phyloP scores from a whole-genome alignment of 1,284 basidiomycete species.

The Malassezia obtusa region DNA sequence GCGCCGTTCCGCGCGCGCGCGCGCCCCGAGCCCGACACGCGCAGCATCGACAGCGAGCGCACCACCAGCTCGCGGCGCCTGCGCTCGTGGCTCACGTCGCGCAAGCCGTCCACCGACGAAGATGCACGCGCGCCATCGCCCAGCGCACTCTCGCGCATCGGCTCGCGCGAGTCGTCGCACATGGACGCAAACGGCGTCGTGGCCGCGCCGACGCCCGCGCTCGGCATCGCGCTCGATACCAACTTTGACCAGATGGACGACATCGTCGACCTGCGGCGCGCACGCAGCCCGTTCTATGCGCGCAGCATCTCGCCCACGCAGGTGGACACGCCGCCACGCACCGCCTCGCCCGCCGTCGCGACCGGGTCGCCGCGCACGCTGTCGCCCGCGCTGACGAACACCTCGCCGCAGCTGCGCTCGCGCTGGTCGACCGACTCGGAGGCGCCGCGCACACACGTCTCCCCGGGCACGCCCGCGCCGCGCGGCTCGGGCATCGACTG shows the following conservation, averaged over 20 bases:
- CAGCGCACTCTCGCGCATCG: not conserved
- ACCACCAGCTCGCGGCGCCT: not conserved
- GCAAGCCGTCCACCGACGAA: not conserved
- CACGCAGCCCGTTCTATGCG: not conserved
- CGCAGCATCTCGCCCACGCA: not conserved
- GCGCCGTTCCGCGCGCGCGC: no score
- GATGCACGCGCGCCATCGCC: not conserved
- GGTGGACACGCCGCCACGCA: not conserved
- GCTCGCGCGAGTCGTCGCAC: not conserved
- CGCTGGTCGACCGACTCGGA: slow-evolving; percentile 17
- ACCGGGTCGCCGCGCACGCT: slow-evolving; percentile 12
- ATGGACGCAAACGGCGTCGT: not conserved
- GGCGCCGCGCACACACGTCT: slow-evolving; percentile 11
- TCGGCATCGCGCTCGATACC: slow-evolving; percentile 56
- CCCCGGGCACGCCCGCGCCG: slow-evolving; percentile 13
- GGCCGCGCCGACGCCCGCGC: not conserved
- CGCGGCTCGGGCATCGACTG: no score
- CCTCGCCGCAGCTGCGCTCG: slow-evolving; percentile 12
- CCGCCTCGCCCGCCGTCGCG: not conserved
- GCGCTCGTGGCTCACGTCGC: not conserved
- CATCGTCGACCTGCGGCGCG: slow-evolving; percentile 55
- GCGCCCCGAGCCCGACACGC: not conserved
- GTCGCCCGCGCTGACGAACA: not conserved
- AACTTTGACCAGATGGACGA: slow-evolving; percentile 73
- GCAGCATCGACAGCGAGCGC: not conserved